Evolutionary conservation across 306 rosid species (phyloP), one percentile per base, ranked within the genome.

Genomic region (Acacia crassicarpa): DNA sequence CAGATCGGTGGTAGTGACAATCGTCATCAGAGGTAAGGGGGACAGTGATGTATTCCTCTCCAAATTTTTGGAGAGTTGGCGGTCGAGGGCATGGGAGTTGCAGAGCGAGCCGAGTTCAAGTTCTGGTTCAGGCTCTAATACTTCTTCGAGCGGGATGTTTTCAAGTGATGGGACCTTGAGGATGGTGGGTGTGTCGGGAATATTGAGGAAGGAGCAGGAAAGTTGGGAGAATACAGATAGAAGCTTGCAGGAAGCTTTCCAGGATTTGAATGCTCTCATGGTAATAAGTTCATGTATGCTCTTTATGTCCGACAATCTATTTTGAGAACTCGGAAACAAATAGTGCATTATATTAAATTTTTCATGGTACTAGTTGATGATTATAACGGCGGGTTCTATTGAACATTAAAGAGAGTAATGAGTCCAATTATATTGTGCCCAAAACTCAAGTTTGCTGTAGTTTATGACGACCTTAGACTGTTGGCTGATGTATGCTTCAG

Each of bases 191-290:
- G 98, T 95, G 73, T 84, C 99, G 6, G 99, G 99, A 85, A 95
- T 95, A 78, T 78, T 95, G 85, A 93, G 97, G 89, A 95, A 92
- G 83, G 99, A 95, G 77, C 99, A 95, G 90, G 99, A 93, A 83
- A 89, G 91, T 94, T 93, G 98, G 98, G 99, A 95, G 89, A 95
- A 93, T 79, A 93, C 99, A 62, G 99, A 95, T 84, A 93, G 83
- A 87, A 95, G 97, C 87, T 87, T 95, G 91, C 97, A 93, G 81
- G 98, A 95, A 2, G 99, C 99, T 82, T 95, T 95, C 82, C 99
- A 89, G 91, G 98, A 95, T 88, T 87, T 95, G 90, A 95, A 95
- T 90, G 98, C 98, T 84, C 97, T 93, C 33, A 95, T 95, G 99
- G 97, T 92, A 89, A 79, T 81, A 19, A 63, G 44, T 68, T 17